phyloP scores from a whole-genome alignment of 208 protist species.

The Leptomonas pyrrhocoris region DNA sequence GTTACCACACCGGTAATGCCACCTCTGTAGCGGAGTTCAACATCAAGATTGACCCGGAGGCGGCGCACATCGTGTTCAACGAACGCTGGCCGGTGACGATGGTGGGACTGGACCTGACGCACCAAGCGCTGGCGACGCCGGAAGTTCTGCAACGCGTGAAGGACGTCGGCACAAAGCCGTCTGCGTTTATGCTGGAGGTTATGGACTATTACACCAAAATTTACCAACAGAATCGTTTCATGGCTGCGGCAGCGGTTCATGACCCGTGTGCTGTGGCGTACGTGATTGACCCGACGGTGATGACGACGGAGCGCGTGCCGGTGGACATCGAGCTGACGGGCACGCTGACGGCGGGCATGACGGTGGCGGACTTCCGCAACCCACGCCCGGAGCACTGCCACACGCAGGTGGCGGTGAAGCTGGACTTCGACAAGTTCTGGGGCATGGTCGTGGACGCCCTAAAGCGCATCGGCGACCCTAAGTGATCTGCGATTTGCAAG shows the following conservation, averaged over 20 bases:
- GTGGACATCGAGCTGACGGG: slow-evolving; percentile 64
- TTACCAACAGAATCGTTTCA: slow-evolving; percentile 41
- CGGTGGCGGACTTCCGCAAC: slow-evolving; percentile 57
- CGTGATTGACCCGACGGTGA: slow-evolving; percentile 68
- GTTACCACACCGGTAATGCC: slow-evolving; percentile 58
- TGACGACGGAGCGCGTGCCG: slow-evolving; percentile 50
- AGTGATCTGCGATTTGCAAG: background rate
- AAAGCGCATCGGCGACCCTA: slow-evolving; percentile 50
- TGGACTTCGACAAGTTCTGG: slow-evolving; percentile 80
- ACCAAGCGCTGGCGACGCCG: slow-evolving; percentile 64
- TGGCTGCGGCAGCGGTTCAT: slow-evolving; percentile 47
- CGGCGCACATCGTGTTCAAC: slow-evolving; percentile 80
- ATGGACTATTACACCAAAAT: slow-evolving; percentile 60
- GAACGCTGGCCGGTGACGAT: slow-evolving; percentile 68
- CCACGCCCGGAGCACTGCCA: slow-evolving; percentile 44
- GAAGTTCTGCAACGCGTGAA: slow-evolving; percentile 46
- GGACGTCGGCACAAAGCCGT: slow-evolving; percentile 40
- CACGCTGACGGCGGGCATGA: slow-evolving; percentile 55
- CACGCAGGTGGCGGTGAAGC: slow-evolving; percentile 61
- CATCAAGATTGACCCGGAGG: slow-evolving; percentile 73
- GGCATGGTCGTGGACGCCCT: slow-evolving; percentile 64
- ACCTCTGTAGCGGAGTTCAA: slow-evolving; percentile 83
- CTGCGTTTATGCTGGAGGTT: slow-evolving; percentile 46
- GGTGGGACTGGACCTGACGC: slow-evolving; percentile 85
- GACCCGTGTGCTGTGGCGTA: slow-evolving; percentile 83